Conservation (phyloP, 768 basidiomycete genomes). For the Fistulinella prunicolor region DNA sequence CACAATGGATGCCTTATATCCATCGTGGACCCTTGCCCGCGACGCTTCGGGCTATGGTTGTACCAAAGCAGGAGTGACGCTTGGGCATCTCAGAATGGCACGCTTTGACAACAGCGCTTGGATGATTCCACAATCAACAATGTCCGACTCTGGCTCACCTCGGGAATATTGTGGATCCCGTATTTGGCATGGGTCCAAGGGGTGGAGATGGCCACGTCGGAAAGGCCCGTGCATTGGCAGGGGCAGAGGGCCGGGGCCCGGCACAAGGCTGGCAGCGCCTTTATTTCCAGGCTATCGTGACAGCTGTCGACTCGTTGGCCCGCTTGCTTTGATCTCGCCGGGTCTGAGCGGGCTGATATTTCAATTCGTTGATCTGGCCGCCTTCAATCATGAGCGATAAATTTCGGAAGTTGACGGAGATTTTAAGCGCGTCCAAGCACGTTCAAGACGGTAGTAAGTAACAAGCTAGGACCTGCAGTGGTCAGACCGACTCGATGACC, state of each 20-base stretch:
- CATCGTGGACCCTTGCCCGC: not conserved
- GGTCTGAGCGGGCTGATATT: conserved; percentile 2
- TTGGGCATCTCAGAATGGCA: conserved; percentile 8
- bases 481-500: too few relatives aligned
- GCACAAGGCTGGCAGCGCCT: not conserved
- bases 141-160: conserved; percentile 8
- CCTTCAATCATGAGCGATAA: too few relatives aligned
- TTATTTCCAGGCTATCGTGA: not conserved
- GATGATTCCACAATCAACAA: conserved; percentile 7
- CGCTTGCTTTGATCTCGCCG: conserved; percentile 22
- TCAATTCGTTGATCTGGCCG: too few relatives aligned
- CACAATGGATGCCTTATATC: conserved; percentile 9
- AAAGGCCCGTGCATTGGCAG: not conserved
- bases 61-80: conserved; percentile 18
- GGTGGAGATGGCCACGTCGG: not conserved
- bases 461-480: too few relatives aligned
- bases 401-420: too few relatives aligned
- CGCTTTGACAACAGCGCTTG: conserved; percentile 13
- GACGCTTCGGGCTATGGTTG: conserved; percentile 4
- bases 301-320: conserved; percentile 8
- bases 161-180: conserved; percentile 1
- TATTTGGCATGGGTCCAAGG: conserved; percentile 4
- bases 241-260: not conserved
- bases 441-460: too few relatives aligned
- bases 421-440: too few relatives aligned